Percentiles rank a stretch among this genome's conserved stretches.
phyloP scores from a whole-genome alignment of 2,329 filamentous ascomycete species.

The Ophiostoma montium region DNA sequence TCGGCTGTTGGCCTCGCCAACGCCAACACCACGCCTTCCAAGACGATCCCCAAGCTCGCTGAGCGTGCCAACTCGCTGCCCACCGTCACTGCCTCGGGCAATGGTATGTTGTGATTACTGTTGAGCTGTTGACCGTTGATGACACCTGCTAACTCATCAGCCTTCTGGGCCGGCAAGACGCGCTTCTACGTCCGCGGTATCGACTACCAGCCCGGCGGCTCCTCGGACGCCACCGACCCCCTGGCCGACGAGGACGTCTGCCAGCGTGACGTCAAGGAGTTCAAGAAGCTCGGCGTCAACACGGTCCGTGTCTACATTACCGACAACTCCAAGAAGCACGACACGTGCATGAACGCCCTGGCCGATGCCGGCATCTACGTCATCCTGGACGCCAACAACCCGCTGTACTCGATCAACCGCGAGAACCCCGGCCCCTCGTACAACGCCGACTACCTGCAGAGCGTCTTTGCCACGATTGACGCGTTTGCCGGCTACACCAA shows the following conservation, averaged over 20 bases:
- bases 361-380: slow-evolving; percentile 83
- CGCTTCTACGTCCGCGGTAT: slow-evolving; percentile 48
- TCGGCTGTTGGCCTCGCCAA: slow-evolving; percentile 27
- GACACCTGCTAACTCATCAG: slow-evolving; percentile 19
- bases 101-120: slow-evolving; percentile 28
- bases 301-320: slow-evolving; percentile 85
- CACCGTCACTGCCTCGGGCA: slow-evolving; percentile 39
- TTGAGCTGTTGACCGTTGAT: neutral
- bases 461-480: slow-evolving; percentile 78
- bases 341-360: slow-evolving; percentile 70
- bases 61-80: slow-evolving; percentile 34
- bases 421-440: slow-evolving; percentile 59
- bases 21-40: slow-evolving; percentile 40
- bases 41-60: slow-evolving; percentile 32
- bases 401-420: slow-evolving; percentile 77
- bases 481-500: slow-evolving; percentile 72
- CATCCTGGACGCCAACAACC: slow-evolving; percentile 82
- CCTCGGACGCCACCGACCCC: slow-evolving; percentile 49
- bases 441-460: slow-evolving; percentile 72
- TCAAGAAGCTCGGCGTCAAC: slow-evolving; percentile 79
- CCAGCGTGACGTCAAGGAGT: slow-evolving; percentile 65
- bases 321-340: slow-evolving; percentile 72
- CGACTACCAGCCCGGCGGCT: slow-evolving; percentile 50
- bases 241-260: slow-evolving; percentile 58
- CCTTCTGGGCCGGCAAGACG: slow-evolving; percentile 37